A percentile compares a stretch with the other conserved stretches of the same genome.
These are phyloP conservation scores for Lipomyces yamanashiensis DNA, from an alignment of 805 yeast species.

Conservation along the genomic window DNA sequence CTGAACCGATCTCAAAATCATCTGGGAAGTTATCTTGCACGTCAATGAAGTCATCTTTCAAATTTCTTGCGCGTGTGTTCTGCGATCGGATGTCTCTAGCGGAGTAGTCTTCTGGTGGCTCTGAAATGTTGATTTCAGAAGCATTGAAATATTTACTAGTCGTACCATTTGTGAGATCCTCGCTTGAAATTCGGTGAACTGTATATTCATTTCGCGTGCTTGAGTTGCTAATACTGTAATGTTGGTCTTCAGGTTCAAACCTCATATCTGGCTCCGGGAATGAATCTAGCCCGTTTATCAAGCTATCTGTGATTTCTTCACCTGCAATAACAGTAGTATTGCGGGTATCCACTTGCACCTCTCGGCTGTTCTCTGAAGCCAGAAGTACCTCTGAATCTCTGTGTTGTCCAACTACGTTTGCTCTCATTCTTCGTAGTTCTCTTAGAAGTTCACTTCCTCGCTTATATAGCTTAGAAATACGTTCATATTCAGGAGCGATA, in stretches of 20 bases:
- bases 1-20: constrained; percentile 16
- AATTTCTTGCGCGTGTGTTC: not conserved
- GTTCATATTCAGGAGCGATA: constrained; percentile 20
- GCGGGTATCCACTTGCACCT: not conserved
- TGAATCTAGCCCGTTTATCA: constrained; percentile 1
- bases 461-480: constrained; percentile 13
- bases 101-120: not conserved
- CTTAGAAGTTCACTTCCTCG: constrained; percentile 9
- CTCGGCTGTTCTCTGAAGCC: not conserved
- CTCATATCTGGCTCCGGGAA: constrained; percentile 9
- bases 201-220: no score
- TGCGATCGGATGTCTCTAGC: not conserved
- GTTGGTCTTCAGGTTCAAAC: not conserved
- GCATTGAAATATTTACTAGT: constrained; percentile 2
- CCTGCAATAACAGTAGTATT: no score
- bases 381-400: not conserved
- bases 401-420: not conserved
- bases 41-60: constrained; percentile 4
- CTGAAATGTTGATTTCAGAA: not conserved
- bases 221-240: no score
- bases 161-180: not conserved
- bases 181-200: not conserved
- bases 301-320: constrained; percentile 1
- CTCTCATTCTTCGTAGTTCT: not conserved
- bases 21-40: constrained; percentile 1